Evolutionary conservation across 2,329 filamentous ascomycete species (phyloP), one percentile per base, ranked within the genome.

Genomic region (Colletotrichum horii): DNA sequence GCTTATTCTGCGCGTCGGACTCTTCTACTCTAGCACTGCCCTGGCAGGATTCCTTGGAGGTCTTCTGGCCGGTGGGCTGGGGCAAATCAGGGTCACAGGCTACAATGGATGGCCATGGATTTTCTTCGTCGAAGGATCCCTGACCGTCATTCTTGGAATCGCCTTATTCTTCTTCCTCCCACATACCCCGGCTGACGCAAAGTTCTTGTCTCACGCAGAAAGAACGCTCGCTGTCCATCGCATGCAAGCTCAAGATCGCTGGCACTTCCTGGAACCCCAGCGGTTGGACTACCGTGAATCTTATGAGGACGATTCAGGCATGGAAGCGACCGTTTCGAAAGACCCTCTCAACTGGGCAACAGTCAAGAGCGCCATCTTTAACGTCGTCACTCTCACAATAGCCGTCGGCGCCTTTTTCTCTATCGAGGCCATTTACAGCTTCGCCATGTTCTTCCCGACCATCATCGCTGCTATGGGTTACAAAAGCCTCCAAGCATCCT

Each of bases 371-470:
- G 79, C 78, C 9, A 66, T 80, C 11, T 52, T 77, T 11, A 79
- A 80, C 48, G 75, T 75, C 19, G 19, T 80, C 19, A 79, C 79
- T 1, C 28, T 78, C 6, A 70, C 77, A 67, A 78, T 81, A 72
- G 70, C 78, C 2, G 8, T 79, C 11, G 78, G 77, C 6, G 76
- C 75, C 52, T 81, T 81, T 73, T 78, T 80, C 71, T 79, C 79
- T 30, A 77, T 78, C 11, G 74, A 78, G 14, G 73, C 76, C 8
- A 71, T 78, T 19, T 74, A 76, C 65, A 80, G 78, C 66, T 80
- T 78, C 55, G 68, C 78, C 38, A 74, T 80, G 64, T 80, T 80
- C 64, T 58, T 81, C 11, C 80, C 80, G 4, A 80, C 79, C 15
- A 79, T 80, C 34, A 77, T 81, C 58, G 62, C 66, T 6, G 70